Base-by-base conservation (phyloP, 257 asterid species). In the Craterostigma plantagineum region DNA sequence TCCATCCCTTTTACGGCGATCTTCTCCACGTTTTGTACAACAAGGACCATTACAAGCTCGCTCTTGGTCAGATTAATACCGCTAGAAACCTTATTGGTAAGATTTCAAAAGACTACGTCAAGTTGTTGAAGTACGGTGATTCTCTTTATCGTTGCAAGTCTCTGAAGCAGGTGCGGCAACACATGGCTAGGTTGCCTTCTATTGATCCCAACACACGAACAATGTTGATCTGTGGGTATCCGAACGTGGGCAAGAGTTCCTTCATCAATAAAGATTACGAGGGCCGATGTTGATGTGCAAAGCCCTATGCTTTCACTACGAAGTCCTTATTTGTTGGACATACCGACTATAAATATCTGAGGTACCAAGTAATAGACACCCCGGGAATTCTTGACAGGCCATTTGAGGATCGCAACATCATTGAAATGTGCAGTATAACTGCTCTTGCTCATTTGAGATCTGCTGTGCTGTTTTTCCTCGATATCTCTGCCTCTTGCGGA, bases 1-100 rank as follows among this genome's bases (percentile, higher is more conserved):
- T 90, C 60, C 95, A 90, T 63, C 98, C 98, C 67, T 90, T 90
- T 64, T 83, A 90, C 18, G 96, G 91, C n/a, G n/a, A n/a, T n/a
- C 0, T 83, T 49, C 76, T 90, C 38, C 95, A 90, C 53, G 98
- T 87, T 51, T 91, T 90, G 10, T 90, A 83, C 55, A 90, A 83
- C 71, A 86, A 86, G 51, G 98, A 87, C 40, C 98, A 87, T 51
- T 83, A 76, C 72, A 90, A 90, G 73, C 98, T 87, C 59, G 98
- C 98, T 30, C 79, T 90, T 18, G 95, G 95, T 18, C 95, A 90
- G 43, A 83, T 83, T 53, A 90, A 83, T 45, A 83, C 92, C 10
- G 92, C 92, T 0, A 72, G 93, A 65, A 90, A 83, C 54, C 49
- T 90, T 56, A 83, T 90, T 60, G 69, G 83, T 7, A 90, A 79